Evolutionary conservation across 177 flowering plant genomes (phyloP), one percentile per base, ranked within the genome.

Genomic region (Vitis hybrid): DNA sequence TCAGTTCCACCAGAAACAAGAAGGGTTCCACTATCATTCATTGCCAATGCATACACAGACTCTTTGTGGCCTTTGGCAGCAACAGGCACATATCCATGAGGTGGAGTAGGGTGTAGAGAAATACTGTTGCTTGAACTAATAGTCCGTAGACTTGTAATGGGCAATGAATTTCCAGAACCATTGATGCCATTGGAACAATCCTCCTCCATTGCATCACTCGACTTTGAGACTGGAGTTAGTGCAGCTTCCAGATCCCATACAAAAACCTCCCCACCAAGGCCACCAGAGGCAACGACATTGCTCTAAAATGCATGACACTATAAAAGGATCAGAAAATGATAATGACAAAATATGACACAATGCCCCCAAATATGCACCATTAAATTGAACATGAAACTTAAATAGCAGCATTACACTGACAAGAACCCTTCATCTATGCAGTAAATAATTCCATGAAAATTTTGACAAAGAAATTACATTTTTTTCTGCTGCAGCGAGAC

Each of bases 1-100:
- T 95, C 99, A 69, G 97, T 95, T 75, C 99, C 99, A 80, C 99
- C 99, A 83, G 99, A 95, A 65, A 93, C 99, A 69, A 95, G 97
- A 72, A 90, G 77, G 21, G 87, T 86, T 67, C 94, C 97, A 79
- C 81, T 80, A 59, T 91, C 94, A 84, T 93, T 93, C 93, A 90
- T 88, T 63, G 97, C 97, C 78, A 95, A 79, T 69, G 99, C 97
- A 84, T 95, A 93, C 41, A 95, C 99, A 1, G 99, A 93, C 78
- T 93, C 98, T 81, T 95, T 95, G 73, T 95, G 99, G 65, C 99
- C 99, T 84, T 95, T 93, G 68, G 97, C 97, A 76, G 91, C 78
- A 74, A 82, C 65, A 17, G 98, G 97, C 75, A 74, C 81, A 80
- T 89, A 91, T 41, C 94, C 97, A 63, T 88, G 87, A 68, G 88